phyloP scores from a whole-genome alignment of 768 basidiomycete species.

The Lentinus brumalis region DNA sequence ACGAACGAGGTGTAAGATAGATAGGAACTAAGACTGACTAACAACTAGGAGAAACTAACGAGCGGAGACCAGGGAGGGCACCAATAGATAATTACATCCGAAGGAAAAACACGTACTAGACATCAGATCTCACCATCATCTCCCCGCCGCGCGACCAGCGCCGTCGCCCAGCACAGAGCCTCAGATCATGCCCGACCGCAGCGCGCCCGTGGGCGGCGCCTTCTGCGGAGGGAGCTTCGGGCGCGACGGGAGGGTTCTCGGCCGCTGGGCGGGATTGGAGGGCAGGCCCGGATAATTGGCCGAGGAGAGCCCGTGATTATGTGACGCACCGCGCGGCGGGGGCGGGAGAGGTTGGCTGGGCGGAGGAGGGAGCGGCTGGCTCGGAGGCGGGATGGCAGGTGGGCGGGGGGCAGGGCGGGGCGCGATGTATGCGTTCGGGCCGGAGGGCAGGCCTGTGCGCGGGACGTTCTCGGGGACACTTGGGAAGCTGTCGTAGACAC shows the following conservation, averaged over 20 bases:
- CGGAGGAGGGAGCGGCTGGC: slow-evolving; percentile 14
- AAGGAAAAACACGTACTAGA: neutral
- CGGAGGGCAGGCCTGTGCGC: slow-evolving; percentile 6
- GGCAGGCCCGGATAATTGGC: slow-evolving; percentile 9
- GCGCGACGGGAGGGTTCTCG: slow-evolving; percentile 12
- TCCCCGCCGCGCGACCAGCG: too few relatives aligned
- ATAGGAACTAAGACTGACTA: slow-evolving; percentile 7
- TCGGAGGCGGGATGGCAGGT: slow-evolving; percentile 4
- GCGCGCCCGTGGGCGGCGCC: slow-evolving; percentile 1
- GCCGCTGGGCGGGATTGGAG: slow-evolving; percentile 12
- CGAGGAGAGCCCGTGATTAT: neutral
- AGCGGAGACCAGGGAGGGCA: neutral
- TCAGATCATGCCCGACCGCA: slow-evolving; percentile 23
- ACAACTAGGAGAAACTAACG: slow-evolving; percentile 3
- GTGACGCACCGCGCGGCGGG: slow-evolving; percentile 11
- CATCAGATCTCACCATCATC: too few relatives aligned
- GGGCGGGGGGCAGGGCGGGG: slow-evolving; percentile 18
- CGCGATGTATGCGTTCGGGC: slow-evolving; percentile 10
- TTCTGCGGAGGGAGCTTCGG: slow-evolving; percentile 15
- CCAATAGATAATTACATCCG: slow-evolving; percentile 11
- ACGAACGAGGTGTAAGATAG: slow-evolving; percentile 18
- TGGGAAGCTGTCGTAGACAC: slow-evolving; percentile 73
- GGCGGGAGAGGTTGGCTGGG: slow-evolving; percentile 9
- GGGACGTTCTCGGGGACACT: slow-evolving; percentile 51
- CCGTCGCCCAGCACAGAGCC: too few relatives aligned